These are phyloP conservation scores for Purshia tridentata DNA, from an alignment of 306 rosid species.

Conservation along the genomic window DNA sequence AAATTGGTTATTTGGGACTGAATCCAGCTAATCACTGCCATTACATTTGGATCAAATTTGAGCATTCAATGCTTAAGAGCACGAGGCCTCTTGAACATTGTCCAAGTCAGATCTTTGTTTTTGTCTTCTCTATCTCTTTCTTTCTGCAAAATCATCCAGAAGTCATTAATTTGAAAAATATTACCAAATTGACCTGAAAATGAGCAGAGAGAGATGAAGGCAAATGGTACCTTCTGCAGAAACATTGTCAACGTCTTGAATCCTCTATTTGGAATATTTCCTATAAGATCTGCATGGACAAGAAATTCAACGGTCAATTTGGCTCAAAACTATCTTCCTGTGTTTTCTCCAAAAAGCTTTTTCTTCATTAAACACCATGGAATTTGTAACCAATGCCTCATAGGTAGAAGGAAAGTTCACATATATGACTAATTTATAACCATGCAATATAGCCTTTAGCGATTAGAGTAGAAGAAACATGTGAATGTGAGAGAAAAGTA, in stretches of 20 bases:
- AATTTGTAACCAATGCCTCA: not conserved
- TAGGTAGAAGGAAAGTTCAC: not conserved
- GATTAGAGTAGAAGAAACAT: not conserved
- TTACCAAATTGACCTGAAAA: not conserved
- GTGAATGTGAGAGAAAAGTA: not conserved
- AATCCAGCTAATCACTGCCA: not conserved
- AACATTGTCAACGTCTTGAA: not conserved
- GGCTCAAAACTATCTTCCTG: not conserved
- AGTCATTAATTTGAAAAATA: not conserved
- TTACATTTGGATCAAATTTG: not conserved
- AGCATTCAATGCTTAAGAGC: not conserved
- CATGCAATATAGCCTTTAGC: not conserved
- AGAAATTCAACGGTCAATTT: not conserved
- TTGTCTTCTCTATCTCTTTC: not conserved
- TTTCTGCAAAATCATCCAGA: not conserved
- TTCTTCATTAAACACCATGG: not conserved
- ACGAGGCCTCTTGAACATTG: not conserved
- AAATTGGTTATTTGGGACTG: not conserved
- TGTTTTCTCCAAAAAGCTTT: not conserved
- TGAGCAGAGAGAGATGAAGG: not conserved
- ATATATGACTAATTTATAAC: not conserved
- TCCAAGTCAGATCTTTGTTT: not conserved
- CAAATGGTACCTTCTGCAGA: not conserved
- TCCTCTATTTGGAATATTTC: not conserved
- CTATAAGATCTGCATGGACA: not conserved